Evolutionary conservation across 139 green algal genomes (phyloP).

Genomic region (Micromonas commoda): DNA sequence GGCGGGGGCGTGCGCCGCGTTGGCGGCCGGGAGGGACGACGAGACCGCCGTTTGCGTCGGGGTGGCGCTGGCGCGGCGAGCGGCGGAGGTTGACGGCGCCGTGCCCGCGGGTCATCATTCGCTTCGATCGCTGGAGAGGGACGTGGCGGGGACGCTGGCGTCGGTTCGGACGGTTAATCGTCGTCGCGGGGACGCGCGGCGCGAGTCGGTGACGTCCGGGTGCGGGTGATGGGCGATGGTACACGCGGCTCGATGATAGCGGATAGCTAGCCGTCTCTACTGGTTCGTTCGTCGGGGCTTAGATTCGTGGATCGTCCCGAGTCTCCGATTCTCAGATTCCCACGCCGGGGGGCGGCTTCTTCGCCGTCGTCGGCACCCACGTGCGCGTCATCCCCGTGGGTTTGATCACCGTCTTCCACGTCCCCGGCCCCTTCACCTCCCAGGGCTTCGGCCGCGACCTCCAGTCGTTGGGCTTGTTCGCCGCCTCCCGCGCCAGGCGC

Average conservation of each 20-base stretch:
- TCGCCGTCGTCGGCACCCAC: background rate
- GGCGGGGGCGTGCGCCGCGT: background rate
- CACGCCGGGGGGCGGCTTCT: background rate
- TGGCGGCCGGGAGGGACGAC: background rate
- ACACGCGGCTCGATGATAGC: slow-evolving; percentile 6
- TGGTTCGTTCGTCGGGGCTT: background rate
- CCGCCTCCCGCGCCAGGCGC: no score
- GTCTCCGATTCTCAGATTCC: background rate
- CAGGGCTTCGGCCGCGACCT: background rate
- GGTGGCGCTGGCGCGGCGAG: background rate
- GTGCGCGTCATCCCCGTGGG: background rate
- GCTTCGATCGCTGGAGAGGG: background rate
- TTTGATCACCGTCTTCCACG: background rate
- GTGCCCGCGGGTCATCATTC: background rate
- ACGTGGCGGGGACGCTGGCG: background rate
- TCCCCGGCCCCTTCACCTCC: background rate
- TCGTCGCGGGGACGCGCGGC: background rate
- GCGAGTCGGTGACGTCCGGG: slow-evolving; percentile 1
- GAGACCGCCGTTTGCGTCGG: background rate
- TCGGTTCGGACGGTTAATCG: background rate
- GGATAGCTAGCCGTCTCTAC: background rate
- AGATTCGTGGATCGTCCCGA: slow-evolving; percentile 2
- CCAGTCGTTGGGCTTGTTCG: no score
- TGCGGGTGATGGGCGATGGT: slow-evolving; percentile 18
- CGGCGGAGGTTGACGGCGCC: background rate